phyloP scores from a whole-genome alignment of 2,329 filamentous ascomycete genomes.

The Periconia digitata region DNA sequence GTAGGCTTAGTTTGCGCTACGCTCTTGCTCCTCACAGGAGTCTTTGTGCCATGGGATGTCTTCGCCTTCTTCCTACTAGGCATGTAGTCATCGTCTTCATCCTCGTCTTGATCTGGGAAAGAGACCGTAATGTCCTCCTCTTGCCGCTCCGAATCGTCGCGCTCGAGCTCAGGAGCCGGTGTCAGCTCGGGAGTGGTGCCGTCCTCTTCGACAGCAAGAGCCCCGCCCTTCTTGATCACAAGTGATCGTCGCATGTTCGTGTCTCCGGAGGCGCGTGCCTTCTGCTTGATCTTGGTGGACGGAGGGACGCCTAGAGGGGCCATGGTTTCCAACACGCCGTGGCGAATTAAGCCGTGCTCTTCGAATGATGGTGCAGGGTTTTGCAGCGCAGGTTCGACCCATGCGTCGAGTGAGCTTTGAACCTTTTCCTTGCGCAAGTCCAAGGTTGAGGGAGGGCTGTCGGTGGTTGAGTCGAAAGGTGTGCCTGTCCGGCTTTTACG shows the following conservation, averaged over 20 bases:
- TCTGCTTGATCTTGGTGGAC: slow-evolving; percentile 60
- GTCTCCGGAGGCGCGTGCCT: slow-evolving; percentile 50
- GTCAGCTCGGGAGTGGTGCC: slow-evolving; percentile 51
- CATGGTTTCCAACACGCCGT: slow-evolving; percentile 82
- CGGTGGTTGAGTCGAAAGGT: slow-evolving; percentile 33
- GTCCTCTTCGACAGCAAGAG: slow-evolving; percentile 42
- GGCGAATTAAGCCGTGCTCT: slow-evolving; percentile 71
- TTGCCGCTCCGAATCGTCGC: slow-evolving; percentile 42
- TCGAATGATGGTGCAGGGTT: slow-evolving; percentile 68
- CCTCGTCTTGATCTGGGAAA: slow-evolving; percentile 41
- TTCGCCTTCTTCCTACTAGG: slow-evolving; percentile 41
- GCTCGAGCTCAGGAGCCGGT: slow-evolving; percentile 42
- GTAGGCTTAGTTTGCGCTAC: slow-evolving; percentile 38
- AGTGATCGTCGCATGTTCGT: slow-evolving; percentile 40
- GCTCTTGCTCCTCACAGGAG: slow-evolving; percentile 37
- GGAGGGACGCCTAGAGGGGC: slow-evolving; percentile 75
- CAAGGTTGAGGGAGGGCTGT: slow-evolving; percentile 27
- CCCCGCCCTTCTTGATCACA: slow-evolving; percentile 45
- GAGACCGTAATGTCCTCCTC: slow-evolving; percentile 39
- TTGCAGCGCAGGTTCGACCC: slow-evolving; percentile 61
- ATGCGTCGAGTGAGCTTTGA: slow-evolving; percentile 47
- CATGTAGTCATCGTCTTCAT: slow-evolving; percentile 51
- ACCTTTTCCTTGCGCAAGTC: slow-evolving; percentile 34
- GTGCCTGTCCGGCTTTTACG: slow-evolving; percentile 41
- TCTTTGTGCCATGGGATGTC: slow-evolving; percentile 28